These are phyloP conservation scores for Aspergillus eucalypticola DNA, from an alignment of 2,329 filamentous ascomycete species.

Conservation along the genomic window DNA sequence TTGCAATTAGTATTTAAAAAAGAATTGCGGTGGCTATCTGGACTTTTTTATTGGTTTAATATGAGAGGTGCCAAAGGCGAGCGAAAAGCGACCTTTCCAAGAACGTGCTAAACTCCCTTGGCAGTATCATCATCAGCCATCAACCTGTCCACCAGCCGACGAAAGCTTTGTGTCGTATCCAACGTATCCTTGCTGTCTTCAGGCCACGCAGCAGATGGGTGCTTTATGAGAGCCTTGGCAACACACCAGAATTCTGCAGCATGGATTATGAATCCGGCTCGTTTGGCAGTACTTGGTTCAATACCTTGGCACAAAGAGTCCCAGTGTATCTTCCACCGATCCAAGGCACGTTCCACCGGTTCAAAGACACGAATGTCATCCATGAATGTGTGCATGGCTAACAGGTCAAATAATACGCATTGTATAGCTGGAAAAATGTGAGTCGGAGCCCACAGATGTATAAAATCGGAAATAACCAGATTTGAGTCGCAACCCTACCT, in stretches of 20 bases:
- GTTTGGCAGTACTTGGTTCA: background rate
- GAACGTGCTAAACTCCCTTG: no score
- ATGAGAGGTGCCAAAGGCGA: no score
- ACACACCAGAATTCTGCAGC: background rate
- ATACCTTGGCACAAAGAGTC: background rate
- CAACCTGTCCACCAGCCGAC: background rate
- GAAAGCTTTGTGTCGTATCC: background rate
- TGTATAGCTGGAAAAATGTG: background rate
- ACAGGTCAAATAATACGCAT: background rate
- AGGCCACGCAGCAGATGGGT: background rate
- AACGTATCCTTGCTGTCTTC: background rate
- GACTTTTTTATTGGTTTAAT: no score
- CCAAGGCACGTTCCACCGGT: background rate
- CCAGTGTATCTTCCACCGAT: background rate
- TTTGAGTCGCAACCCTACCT: no score
- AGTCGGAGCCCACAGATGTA: no score
- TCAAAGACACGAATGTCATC: background rate
- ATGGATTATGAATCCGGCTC: slow-evolving; percentile 2
- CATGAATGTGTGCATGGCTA: background rate
- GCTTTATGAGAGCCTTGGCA: background rate
- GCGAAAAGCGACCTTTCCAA: no score
- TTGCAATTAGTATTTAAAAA: no score
- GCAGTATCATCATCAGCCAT: background rate
- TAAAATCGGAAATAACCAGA: no score
- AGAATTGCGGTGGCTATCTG: no score